These are phyloP conservation scores for Ogataea sp. DNA, from an alignment of 805 yeast genomes.

Conservation along the genomic window DNA sequence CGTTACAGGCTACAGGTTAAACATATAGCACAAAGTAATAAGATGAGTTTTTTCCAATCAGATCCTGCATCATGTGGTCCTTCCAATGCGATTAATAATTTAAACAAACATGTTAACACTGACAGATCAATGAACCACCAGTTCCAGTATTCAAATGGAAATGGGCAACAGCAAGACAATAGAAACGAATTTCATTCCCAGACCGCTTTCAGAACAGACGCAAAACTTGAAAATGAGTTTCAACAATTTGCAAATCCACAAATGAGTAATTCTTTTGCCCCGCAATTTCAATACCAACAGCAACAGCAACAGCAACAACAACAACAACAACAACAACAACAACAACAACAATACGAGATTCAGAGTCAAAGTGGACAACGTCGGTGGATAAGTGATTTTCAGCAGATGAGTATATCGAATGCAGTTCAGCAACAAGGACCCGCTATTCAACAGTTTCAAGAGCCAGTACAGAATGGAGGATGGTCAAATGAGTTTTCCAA, in stretches of 20 bases:
- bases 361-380: constrained; percentile 2
- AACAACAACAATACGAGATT: constrained; percentile 1
- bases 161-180: background rate
- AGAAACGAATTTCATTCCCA: background rate
- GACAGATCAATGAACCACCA: constrained; percentile 1
- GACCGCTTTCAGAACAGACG: background rate
- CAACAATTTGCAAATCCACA: background rate
- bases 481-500: background rate
- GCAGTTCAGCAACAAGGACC: background rate
- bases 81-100: background rate
- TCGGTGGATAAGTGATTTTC: constrained; percentile 16
- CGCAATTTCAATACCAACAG: background rate
- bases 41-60: constrained; percentile 1
- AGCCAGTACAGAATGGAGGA: too few relatives aligned
- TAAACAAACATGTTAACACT: background rate
- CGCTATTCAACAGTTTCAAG: background rate
- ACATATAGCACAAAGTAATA: too few relatives aligned
- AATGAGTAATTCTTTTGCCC: background rate
- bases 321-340: constrained; percentile 1
- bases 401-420: constrained; percentile 9
- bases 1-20: too few relatives aligned
- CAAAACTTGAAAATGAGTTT: background rate
- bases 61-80: constrained; percentile 3
- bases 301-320: constrained; percentile 2
- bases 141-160: background rate